These are phyloP conservation scores for Saturnispora galanensis DNA, from an alignment of 805 yeast genomes.

Conservation along the genomic window DNA sequence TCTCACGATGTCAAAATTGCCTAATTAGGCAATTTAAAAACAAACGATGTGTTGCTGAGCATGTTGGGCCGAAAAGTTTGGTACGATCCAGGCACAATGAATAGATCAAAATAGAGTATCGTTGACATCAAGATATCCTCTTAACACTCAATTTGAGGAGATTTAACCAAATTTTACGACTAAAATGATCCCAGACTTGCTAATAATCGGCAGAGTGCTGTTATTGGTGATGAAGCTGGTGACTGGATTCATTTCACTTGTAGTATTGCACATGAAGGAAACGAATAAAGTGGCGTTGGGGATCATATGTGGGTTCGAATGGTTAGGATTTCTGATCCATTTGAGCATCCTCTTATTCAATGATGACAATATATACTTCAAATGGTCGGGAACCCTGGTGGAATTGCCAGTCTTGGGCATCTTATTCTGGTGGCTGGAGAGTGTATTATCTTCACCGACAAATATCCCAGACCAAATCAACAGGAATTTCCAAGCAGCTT, in stretches of 20 bases:
- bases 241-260: not conserved
- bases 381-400: not conserved
- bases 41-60: not conserved
- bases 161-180: no score
- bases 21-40: conserved; percentile 4
- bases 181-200: not conserved
- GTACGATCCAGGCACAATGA: no score
- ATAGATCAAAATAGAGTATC: no score
- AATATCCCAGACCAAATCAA: not conserved
- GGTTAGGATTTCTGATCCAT: not conserved
- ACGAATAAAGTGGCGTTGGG: not conserved
- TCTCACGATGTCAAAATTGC: not conserved
- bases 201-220: not conserved
- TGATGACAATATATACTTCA: not conserved
- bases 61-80: no score
- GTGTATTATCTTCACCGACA: not conserved
- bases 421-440: not conserved
- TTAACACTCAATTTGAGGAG: no score
- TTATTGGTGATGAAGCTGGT: not conserved
- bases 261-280: not conserved
- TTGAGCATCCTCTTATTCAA: not conserved
- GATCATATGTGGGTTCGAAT: not conserved
- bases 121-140: no score
- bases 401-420: not conserved
- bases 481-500: not conserved